Conservation (phyloP, 176 grass and related monocot species). For the Triticum aestivum region DNA sequence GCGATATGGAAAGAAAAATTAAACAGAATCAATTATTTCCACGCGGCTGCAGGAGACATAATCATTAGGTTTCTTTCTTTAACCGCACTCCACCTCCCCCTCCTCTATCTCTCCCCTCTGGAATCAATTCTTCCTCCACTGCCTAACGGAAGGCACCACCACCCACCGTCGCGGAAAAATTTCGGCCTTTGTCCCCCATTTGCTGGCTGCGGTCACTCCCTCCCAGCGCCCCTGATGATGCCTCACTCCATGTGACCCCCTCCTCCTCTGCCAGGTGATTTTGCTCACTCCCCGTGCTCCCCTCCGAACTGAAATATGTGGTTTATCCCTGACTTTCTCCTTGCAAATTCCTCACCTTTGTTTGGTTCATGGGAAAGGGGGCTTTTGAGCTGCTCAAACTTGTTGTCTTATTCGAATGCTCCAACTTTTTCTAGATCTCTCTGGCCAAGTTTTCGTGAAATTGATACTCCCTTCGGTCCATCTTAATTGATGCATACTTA, state of each 20-base stretch:
- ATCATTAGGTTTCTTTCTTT: conserved; percentile 26
- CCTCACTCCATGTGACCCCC: not conserved
- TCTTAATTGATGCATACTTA: too few relatives aligned
- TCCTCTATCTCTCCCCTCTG: too few relatives aligned
- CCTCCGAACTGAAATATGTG: not conserved
- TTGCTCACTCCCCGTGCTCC: not conserved
- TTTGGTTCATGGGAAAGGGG: not conserved
- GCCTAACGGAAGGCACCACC: conserved; percentile 28
- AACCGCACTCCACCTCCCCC: conserved; percentile 1
- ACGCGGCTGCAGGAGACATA: not conserved
- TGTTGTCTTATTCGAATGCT: too few relatives aligned
- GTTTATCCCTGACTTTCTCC: not conserved
- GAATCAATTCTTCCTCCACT: conserved; percentile 41
- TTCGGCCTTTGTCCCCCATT: conserved; percentile 9
- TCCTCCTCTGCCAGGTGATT: not conserved
- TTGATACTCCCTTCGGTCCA: too few relatives aligned
- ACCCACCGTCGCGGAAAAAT: not conserved
- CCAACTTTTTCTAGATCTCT: too few relatives aligned
- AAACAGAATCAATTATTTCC: too few relatives aligned
- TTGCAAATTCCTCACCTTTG: not conserved
- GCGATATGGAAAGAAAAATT: too few relatives aligned
- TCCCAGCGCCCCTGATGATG: not conserved
- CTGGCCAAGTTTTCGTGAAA: too few relatives aligned
- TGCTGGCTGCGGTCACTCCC: not conserved
- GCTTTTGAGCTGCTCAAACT: too few relatives aligned